Conservation (phyloP, 176 grass and related monocot genomes). For the Microstegium vimineum region DNA sequence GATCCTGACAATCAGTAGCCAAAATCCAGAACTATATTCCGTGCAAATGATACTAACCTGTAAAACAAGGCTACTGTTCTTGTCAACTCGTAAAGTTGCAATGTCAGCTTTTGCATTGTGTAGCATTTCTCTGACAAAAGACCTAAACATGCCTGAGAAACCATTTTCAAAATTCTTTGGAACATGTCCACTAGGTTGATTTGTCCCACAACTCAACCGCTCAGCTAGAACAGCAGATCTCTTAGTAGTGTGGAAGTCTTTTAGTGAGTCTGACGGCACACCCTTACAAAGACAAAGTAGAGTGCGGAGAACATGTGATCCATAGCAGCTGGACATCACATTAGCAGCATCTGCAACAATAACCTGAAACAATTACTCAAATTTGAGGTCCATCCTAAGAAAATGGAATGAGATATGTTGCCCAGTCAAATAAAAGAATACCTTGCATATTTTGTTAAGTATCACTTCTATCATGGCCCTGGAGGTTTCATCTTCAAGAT, state of each 20-base stretch:
- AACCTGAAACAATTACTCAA: constrained; percentile 42
- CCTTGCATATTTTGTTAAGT: constrained; percentile 80
- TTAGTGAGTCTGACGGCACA: constrained; percentile 53
- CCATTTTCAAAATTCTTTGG: constrained; percentile 42
- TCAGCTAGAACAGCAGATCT: constrained; percentile 63
- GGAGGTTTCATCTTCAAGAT: constrained; percentile 73
- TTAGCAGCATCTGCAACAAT: constrained; percentile 55
- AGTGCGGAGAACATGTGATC: constrained; percentile 86
- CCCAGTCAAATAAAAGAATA: constrained; percentile 18
- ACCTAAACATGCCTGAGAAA: constrained; percentile 58
- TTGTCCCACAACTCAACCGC: constrained; percentile 49
- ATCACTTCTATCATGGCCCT: constrained; percentile 55
- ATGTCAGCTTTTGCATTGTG: constrained; percentile 59
- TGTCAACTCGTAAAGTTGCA: constrained; percentile 49
- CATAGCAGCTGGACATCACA: constrained; percentile 76
- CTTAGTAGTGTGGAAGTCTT: constrained; percentile 80
- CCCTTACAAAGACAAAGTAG: constrained; percentile 92
- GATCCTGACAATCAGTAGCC: not conserved
- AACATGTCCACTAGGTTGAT: constrained; percentile 33
- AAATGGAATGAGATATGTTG: not conserved
- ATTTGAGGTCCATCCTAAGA: constrained; percentile 11
- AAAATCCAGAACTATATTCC: not conserved
- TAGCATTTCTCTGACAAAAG: constrained; percentile 65
- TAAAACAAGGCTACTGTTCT: constrained; percentile 92
- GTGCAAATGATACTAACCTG: constrained; percentile 44